These are phyloP conservation scores for Bipolaris zeicola DNA, from an alignment of 2,329 filamentous ascomycete species.

Conservation along the genomic window DNA sequence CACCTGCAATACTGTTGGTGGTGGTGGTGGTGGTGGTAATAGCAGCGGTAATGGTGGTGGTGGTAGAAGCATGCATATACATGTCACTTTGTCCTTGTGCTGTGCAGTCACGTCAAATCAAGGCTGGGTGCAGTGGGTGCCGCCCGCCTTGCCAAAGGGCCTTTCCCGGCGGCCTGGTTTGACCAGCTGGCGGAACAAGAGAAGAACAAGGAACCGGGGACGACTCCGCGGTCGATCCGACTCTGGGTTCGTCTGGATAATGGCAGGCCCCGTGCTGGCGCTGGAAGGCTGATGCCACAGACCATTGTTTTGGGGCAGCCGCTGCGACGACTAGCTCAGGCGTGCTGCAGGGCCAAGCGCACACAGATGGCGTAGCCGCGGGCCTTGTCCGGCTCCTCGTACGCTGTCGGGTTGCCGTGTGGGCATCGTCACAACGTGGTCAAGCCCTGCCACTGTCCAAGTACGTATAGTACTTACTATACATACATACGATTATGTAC, in stretches of 20 bases:
- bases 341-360: slow-evolving; percentile 21
- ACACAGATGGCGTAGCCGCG: slow-evolving; percentile 37
- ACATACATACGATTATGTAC: too few relatives aligned
- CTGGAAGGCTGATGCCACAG: slow-evolving; percentile 26
- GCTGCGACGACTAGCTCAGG: slow-evolving; percentile 30
- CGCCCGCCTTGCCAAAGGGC: slow-evolving; percentile 1
- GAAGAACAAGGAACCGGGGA: slow-evolving; percentile 33
- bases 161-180: slow-evolving; percentile 42
- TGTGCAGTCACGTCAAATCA: slow-evolving; percentile 15
- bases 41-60: too few relatives aligned
- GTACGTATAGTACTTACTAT: too few relatives aligned
- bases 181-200: slow-evolving; percentile 22
- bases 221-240: slow-evolving; percentile 35
- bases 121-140: slow-evolving; percentile 3
- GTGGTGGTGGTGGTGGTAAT: too few relatives aligned
- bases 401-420: slow-evolving; percentile 28
- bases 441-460: slow-evolving; percentile 6
- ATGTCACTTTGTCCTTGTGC: not conserved
- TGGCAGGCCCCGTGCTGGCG: slow-evolving; percentile 22
- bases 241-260: slow-evolving; percentile 23
- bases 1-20: too few relatives aligned
- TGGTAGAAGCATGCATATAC: too few relatives aligned
- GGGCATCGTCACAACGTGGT: slow-evolving; percentile 28
- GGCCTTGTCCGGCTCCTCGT: slow-evolving; percentile 24
- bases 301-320: slow-evolving; percentile 33